A percentile compares a stretch with the other conserved stretches of the same genome.
Conservation (phyloP, 1,284 basidiomycete species). For the Apiotrichum brassicae region DNA sequence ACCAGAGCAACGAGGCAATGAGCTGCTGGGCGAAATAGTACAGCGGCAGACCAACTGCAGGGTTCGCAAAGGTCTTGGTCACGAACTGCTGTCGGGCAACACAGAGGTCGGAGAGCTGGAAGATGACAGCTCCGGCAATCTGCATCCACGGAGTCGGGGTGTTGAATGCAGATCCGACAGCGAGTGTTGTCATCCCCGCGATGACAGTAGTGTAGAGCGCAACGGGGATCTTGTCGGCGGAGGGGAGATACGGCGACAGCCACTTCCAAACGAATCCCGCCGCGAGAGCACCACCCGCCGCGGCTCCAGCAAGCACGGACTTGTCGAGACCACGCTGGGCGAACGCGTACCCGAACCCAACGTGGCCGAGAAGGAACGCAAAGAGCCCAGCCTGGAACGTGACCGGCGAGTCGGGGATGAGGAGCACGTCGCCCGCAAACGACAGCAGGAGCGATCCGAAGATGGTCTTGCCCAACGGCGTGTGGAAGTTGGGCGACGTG, state of each 20-base stretch:
- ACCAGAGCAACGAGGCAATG: conserved; percentile 14
- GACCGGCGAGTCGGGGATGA: conserved; percentile 4
- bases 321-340: conserved; percentile 1
- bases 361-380: conserved; percentile 17
- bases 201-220: conserved; percentile 11
- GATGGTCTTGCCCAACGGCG: conserved; percentile 1
- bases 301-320: background rate
- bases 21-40: conserved; percentile 13
- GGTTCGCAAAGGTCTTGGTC: background rate
- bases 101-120: conserved; percentile 14
- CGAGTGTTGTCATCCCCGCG: conserved; percentile 5
- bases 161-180: conserved; percentile 6
- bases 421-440: conserved; percentile 13
- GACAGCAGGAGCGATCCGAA: conserved; percentile 7
- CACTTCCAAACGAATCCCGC: conserved; percentile 9
- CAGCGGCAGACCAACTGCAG: conserved; percentile 13
- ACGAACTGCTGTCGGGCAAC: conserved; percentile 18
- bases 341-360: conserved; percentile 13
- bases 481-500: background rate
- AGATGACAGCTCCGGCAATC: conserved; percentile 13
- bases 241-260: conserved; percentile 8
- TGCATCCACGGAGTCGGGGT: conserved; percentile 5
- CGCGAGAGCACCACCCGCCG: background rate
- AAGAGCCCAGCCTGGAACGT: conserved; percentile 14
- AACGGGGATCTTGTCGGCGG: conserved; percentile 8